A percentile compares a stretch with the other conserved stretches of the same genome.
These are phyloP conservation scores for Albatrellus sp. DNA, from an alignment of 1,284 basidiomycete species.

Conservation along the genomic window DNA sequence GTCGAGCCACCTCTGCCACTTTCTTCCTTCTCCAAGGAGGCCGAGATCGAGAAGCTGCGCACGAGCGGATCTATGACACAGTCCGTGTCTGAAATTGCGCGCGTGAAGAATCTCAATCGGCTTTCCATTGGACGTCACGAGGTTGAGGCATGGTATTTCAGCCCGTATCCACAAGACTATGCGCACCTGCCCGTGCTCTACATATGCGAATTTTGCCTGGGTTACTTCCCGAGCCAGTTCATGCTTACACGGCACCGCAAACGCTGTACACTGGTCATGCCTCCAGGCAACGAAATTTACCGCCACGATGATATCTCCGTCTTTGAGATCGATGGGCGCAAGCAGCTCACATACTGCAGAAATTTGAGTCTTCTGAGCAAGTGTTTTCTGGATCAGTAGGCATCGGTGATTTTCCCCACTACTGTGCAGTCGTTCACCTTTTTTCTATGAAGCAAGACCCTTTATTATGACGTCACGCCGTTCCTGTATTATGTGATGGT, in stretches of 20 bases:
- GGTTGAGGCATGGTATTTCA: slow-evolving; percentile 99
- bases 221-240: slow-evolving; percentile 78
- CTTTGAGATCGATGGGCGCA: slow-evolving; percentile 96
- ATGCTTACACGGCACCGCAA: slow-evolving; percentile 86
- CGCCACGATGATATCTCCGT: slow-evolving; percentile 93
- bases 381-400: slow-evolving; percentile 93
- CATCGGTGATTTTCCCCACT: slow-evolving; percentile 5
- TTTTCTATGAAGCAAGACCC: slow-evolving; percentile 63
- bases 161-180: slow-evolving; percentile 96
- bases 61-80: slow-evolving; percentile 99
- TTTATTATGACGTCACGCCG: slow-evolving; percentile 99
- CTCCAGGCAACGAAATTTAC: slow-evolving; percentile 99
- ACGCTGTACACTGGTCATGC: slow-evolving; percentile 89
- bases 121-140: slow-evolving; percentile 94
- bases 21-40: slow-evolving; percentile 80
- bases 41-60: slow-evolving; percentile 97
- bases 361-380: slow-evolving; percentile 95
- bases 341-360: slow-evolving; percentile 93
- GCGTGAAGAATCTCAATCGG: slow-evolving; percentile 97
- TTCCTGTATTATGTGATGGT: slow-evolving; percentile 99
- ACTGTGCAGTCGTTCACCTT: neutral
- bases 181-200: slow-evolving; percentile 91
- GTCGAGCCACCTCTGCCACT: slow-evolving; percentile 31
- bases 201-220: slow-evolving; percentile 97
- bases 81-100: slow-evolving; percentile 90